Conservation (phyloP, 1,139 yeast genomes). For the Sugiyamaella grinbergsii region DNA sequence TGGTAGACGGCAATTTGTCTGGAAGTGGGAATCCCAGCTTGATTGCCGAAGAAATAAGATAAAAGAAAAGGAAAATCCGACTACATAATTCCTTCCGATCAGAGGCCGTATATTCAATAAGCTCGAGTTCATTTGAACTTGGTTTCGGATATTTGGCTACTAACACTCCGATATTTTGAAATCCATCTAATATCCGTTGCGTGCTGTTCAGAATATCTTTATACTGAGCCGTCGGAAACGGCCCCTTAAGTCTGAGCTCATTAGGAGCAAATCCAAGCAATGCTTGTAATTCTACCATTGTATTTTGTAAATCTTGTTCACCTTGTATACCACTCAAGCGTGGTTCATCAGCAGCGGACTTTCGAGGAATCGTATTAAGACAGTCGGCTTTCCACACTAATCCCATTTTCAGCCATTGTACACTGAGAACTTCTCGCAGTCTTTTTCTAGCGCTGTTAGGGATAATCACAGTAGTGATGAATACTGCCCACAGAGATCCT, state of each 20-base stretch:
- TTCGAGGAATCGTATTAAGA: slow-evolving; percentile 38
- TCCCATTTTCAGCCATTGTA: slow-evolving; percentile 79
- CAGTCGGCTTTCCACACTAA: slow-evolving; percentile 77
- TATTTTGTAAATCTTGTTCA: slow-evolving; percentile 46
- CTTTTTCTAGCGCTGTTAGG: slow-evolving; percentile 78
- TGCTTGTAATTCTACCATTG: slow-evolving; percentile 63
- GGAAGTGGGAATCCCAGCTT: slow-evolving; percentile 77
- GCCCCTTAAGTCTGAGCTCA: slow-evolving; percentile 75
- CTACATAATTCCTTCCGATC: slow-evolving; percentile 73
- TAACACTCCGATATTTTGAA: slow-evolving; percentile 69
- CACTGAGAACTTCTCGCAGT: slow-evolving; percentile 62
- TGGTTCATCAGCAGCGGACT: slow-evolving; percentile 24
- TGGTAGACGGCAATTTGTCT: slow-evolving; percentile 73
- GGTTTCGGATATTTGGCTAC: slow-evolving; percentile 62
- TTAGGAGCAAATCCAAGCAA: slow-evolving; percentile 71
- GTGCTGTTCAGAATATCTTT: slow-evolving; percentile 56
- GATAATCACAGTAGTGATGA: slow-evolving; percentile 59
- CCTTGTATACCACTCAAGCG: slow-evolving; percentile 37
- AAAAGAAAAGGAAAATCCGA: slow-evolving; percentile 69
- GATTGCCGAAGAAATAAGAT: slow-evolving; percentile 77
- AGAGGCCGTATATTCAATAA: slow-evolving; percentile 55
- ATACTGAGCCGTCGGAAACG: slow-evolving; percentile 61
- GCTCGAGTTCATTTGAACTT: slow-evolving; percentile 56
- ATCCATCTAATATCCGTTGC: slow-evolving; percentile 69
- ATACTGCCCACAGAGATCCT: slow-evolving; percentile 77